A percentile compares a stretch with the other conserved stretches of the same genome.
Conservation (phyloP, 2,329 filamentous ascomycete genomes). For the Dichotomopilus funicola region DNA sequence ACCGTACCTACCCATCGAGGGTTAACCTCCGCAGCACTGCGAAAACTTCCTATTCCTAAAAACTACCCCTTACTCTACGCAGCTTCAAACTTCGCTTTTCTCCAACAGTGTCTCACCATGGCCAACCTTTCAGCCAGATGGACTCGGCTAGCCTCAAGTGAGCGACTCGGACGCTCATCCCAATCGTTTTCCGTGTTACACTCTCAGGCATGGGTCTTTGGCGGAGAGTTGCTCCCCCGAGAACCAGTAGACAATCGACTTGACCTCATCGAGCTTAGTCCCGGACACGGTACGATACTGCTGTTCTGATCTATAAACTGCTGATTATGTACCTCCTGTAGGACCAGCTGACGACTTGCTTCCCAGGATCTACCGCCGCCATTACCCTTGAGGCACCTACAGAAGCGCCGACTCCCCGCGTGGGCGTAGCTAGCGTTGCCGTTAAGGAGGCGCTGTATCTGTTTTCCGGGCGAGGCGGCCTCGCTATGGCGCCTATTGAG, state of each 20-base stretch:
- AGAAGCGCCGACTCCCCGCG: slow-evolving; percentile 43
- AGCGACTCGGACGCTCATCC: slow-evolving; percentile 43
- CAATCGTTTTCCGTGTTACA: slow-evolving; percentile 39
- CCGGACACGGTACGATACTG: not conserved
- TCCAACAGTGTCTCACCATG: slow-evolving; percentile 2
- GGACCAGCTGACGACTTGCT: not conserved
- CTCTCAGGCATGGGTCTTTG: slow-evolving; percentile 39
- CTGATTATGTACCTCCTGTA: not conserved
- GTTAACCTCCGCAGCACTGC: too few species aligned
- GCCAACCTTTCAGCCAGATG: slow-evolving; percentile 21
- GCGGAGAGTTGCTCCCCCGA: slow-evolving; percentile 43
- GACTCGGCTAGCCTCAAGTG: slow-evolving; percentile 22
- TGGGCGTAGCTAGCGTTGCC: slow-evolving; percentile 46
- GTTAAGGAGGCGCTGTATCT: slow-evolving; percentile 47
- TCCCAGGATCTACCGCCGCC: slow-evolving; percentile 2
- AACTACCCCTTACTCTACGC: too few species aligned
- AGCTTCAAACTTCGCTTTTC: too few species aligned
- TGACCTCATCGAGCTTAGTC: slow-evolving; percentile 33
- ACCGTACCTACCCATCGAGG: too few species aligned
- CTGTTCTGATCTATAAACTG: not conserved
- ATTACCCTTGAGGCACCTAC: slow-evolving; percentile 20
- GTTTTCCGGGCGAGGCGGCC: slow-evolving; percentile 51
- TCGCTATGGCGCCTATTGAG: slow-evolving; percentile 52
- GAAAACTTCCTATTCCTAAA: too few species aligned
- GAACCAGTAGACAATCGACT: slow-evolving; percentile 45